A percentile compares a stretch with the other conserved stretches of the same genome.
phyloP scores from a whole-genome alignment of 148 eudicot genomes.

The Heliosperma pusillum region DNA sequence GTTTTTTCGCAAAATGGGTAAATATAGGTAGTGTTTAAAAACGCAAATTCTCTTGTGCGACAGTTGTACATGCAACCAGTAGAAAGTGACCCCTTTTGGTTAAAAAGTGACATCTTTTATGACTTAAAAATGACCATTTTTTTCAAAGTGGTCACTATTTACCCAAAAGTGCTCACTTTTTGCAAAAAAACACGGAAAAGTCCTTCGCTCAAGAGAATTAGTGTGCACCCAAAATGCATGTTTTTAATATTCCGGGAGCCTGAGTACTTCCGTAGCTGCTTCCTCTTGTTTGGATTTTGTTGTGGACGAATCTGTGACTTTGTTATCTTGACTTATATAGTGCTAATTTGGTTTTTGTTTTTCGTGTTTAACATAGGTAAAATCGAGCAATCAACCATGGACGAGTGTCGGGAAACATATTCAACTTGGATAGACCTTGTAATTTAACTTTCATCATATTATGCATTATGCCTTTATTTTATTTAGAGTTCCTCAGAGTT shows the following conservation, averaged over 20 bases:
- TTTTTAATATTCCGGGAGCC: background rate
- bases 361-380: conserved; percentile 47
- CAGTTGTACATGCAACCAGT: no score
- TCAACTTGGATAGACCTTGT: conserved; percentile 75
- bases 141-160: no score
- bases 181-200: no score
- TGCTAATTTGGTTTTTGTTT: conserved; percentile 1
- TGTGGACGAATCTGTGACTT: background rate
- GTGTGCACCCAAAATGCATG: background rate
- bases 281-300: background rate
- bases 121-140: no score
- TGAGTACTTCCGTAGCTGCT: background rate
- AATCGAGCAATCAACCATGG: conserved; percentile 82
- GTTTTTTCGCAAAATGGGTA: no score
- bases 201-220: no score
- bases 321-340: background rate
- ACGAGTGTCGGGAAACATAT: conserved; percentile 80
- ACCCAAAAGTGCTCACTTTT: no score
- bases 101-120: no score
- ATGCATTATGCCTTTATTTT: background rate
- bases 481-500: conserved; percentile 16
- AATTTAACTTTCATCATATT: conserved; percentile 27
- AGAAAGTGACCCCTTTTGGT: no score
- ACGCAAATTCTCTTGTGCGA: no score
- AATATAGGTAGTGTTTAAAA: no score